Percentiles rank a stretch among this genome's conserved stretches.
These are phyloP conservation scores for Penicillium sp. DNA, from an alignment of 2,329 filamentous ascomycete genomes.

Conservation along the genomic window DNA sequence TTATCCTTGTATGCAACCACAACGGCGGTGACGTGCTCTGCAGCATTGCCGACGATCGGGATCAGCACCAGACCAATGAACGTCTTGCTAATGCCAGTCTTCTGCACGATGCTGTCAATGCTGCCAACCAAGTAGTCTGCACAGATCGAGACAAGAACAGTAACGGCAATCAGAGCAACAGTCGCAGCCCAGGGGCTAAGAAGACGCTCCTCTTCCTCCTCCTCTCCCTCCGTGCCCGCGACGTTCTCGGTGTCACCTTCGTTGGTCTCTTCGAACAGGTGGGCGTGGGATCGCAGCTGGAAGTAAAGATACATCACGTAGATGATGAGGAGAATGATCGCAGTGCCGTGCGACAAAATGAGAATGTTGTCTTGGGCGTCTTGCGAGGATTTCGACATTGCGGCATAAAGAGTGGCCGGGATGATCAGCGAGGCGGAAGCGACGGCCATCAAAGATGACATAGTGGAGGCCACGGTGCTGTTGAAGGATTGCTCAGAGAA, in stretches of 20 bases:
- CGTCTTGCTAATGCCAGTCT: conserved; percentile 71
- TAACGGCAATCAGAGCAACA: conserved; percentile 68
- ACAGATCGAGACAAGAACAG: conserved; percentile 69
- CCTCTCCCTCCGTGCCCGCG: conserved; percentile 33
- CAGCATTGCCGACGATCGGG: conserved; percentile 77
- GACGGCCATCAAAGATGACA: conserved; percentile 71
- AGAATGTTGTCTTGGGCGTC: conserved; percentile 57
- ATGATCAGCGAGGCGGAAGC: conserved; percentile 77
- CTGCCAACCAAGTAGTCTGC: conserved; percentile 77
- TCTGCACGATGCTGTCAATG: conserved; percentile 71
- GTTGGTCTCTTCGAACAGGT: conserved; percentile 63
- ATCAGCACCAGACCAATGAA: conserved; percentile 80
- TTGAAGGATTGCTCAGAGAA: conserved; percentile 67
- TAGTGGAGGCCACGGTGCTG: conserved; percentile 52
- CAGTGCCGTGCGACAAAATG: conserved; percentile 71
- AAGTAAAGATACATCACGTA: conserved; percentile 78
- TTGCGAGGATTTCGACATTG: conserved; percentile 51
- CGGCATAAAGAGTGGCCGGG: conserved; percentile 71
- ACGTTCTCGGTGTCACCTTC: conserved; percentile 43
- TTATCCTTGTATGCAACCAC: conserved; percentile 76
- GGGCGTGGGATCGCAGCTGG: conserved; percentile 73
- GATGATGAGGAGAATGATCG: conserved; percentile 71
- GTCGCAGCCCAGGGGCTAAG: conserved; percentile 66
- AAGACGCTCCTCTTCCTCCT: conserved; percentile 50
- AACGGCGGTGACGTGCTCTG: conserved; percentile 78